Evolutionary conservation across 2,329 filamentous ascomycete species (phyloP).

Genomic region (Alternaria solani): DNA sequence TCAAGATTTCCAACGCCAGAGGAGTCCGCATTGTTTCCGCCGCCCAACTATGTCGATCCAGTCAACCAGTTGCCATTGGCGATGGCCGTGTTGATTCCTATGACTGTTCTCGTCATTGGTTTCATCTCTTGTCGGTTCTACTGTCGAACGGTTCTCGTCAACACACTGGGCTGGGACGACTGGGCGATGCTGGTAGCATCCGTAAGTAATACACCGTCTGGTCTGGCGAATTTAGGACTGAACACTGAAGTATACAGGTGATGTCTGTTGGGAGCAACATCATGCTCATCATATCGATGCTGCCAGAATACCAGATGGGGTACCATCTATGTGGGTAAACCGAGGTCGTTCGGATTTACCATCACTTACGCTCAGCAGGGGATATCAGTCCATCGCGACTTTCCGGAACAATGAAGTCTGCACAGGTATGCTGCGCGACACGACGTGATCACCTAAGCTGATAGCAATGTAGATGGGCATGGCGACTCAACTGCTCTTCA

Average conservation of each 20-base stretch:
- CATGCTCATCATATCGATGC: constrained; percentile 37
- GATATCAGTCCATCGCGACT: constrained; percentile 29
- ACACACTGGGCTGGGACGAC: constrained; percentile 40
- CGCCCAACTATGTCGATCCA: constrained; percentile 43
- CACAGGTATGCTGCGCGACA: constrained; percentile 21
- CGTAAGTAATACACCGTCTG: constrained; percentile 16
- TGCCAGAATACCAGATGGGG: constrained; percentile 37
- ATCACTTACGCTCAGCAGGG: constrained; percentile 22
- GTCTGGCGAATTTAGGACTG: too few species aligned
- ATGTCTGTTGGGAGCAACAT: constrained; percentile 34
- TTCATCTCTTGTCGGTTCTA: constrained; percentile 35
- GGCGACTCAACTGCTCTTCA: constrained; percentile 35
- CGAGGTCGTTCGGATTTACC: not conserved
- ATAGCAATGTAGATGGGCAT: constrained; percentile 31
- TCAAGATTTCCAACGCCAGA: constrained; percentile 36
- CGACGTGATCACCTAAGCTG: not conserved
- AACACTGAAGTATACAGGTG: constrained; percentile 15
- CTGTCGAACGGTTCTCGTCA: constrained; percentile 35
- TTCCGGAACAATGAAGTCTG: constrained; percentile 25
- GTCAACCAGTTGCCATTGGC: constrained; percentile 32
- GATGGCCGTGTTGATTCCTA: constrained; percentile 34
- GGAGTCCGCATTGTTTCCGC: constrained; percentile 37
- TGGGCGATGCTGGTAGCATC: constrained; percentile 39
- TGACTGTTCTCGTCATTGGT: constrained; percentile 24
- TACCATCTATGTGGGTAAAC: constrained; percentile 37